Base-by-base conservation (phyloP, 345 rosid species). In the Pugionium dolabratum region DNA sequence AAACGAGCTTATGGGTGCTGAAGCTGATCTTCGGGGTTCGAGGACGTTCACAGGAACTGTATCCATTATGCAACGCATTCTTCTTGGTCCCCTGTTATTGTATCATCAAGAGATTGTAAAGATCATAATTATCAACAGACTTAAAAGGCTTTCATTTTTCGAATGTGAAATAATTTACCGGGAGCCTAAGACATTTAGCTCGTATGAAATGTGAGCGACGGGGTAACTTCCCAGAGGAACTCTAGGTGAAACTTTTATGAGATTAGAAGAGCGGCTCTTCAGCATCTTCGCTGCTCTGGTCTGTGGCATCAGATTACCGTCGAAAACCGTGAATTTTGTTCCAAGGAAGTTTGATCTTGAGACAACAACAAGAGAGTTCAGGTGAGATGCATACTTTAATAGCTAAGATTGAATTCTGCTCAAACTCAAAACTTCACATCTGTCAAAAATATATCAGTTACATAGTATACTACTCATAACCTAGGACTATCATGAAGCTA, bases 331-430 rank as follows among this genome's bases (percentile, higher is more conserved):
- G 77, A 88, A 88, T 70, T 85, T 85, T 72, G 91, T 85, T 52
- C 89, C 95, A 41, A 84, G 69, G 73, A 86, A 88, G 74, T 88
- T 88, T 11, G 95, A 88, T 75, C 95, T 88, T 53, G 77, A 59
- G 2, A 51, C 53, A 62, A 59, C 41, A 43, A 36, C 28, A 66
- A 43, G 2, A 54, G 34, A 6, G 34, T 45, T 35, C 60, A 66
- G 62, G 10, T 9, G 42, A 54, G 34, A 45, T 6, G 31, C 3
- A 36, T 25, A 29, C 45, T 39, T 57, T 6, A 5, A 32, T n/a
- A 7, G 18, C 18, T 18, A 18, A 0, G 18, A 18, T 18, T 18
- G 18, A 4, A 0, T 1, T 11, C 2, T 9, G 9, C 3, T 32
- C 31, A 18, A 9, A 30, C 9, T 31, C 6, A 4, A 5, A 1